Evolutionary conservation across 2,329 filamentous ascomycete genomes (phyloP), one percentile per base, ranked within the genome.

Genomic region (Diaporthe citriasiana): DNA sequence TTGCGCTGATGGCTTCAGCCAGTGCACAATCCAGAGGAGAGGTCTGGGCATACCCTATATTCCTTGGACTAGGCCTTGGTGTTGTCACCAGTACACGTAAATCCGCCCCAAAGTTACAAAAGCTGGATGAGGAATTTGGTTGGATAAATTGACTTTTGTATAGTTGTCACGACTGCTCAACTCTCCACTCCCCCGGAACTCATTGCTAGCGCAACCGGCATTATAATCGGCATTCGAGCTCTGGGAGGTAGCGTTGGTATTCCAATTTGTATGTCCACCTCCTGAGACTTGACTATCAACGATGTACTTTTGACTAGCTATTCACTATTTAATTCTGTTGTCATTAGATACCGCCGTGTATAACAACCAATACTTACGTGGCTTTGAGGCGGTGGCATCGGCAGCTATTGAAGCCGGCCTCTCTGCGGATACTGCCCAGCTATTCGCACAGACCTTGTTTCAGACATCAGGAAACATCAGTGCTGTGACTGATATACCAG

Each of bases 41-140:
- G 19, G 40, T 63, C 15, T 63, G 59, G 59, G 59, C 40, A 33
- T 47, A 63, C 47, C 59, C 59, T 9, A 33, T 63, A 33, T 63
- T 63, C 27, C 59, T 63, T 19, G 59, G 59, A 63, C 25, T 63
- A 4, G 59, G 59, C 17, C 59, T 63, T 33, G 59, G 59, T 63
- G 25, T 63, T 33, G 59, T 63, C 40, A 63, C 59, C 7, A 63
- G 59, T n/a, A 63, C 59, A 33, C 59, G 59, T 63, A 19, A 63
- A 40, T 63, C 9, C 17, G 15, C 7, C 22, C 27, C 40, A 42
- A 8, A 27, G 12, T 19, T 22, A 22, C 40, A 47, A 1, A 1
- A 27, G 12, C 40, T 33, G 0, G 0, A 42, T 15, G 15, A 47
- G 9, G 19, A 8, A 22, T 12, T 9, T 13, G 13, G 19, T 30